Percentiles rank a stretch among this genome's conserved stretches.
phyloP scores from a whole-genome alignment of 2,329 filamentous ascomycete genomes.

The Pyrenophora seminiperda region DNA sequence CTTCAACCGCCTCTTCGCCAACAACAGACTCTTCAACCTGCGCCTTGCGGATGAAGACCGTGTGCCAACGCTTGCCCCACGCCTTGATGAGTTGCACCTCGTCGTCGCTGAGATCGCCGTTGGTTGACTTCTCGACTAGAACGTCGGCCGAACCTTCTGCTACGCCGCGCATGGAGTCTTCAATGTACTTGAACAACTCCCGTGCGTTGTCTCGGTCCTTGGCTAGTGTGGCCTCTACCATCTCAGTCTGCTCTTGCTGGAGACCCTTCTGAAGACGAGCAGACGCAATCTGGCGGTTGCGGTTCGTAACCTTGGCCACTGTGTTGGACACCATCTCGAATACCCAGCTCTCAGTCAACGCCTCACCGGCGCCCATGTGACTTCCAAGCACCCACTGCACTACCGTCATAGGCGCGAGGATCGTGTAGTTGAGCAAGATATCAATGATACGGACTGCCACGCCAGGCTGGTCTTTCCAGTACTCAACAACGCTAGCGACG shows the following conservation, averaged over 20 bases:
- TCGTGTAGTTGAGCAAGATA: constrained; percentile 96
- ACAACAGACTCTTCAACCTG: constrained; percentile 83
- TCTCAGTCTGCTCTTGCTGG: constrained; percentile 60
- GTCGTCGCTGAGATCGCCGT: constrained; percentile 45
- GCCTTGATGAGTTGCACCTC: constrained; percentile 67
- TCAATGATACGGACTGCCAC: constrained; percentile 91
- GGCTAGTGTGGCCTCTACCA: constrained; percentile 68
- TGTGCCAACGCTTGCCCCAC: constrained; percentile 86
- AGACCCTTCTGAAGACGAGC: constrained; percentile 64
- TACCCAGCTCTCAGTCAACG: constrained; percentile 74
- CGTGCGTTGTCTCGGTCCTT: constrained; percentile 76
- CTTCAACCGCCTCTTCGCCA: constrained; percentile 59
- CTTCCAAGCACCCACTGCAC: constrained; percentile 87
- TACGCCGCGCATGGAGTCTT: constrained; percentile 76
- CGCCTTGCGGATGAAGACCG: constrained; percentile 79
- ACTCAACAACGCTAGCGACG: constrained; percentile 84
- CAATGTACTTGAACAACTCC: constrained; percentile 78
- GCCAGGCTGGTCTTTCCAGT: constrained; percentile 92
- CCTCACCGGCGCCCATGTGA: constrained; percentile 65
- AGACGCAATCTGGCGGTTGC: constrained; percentile 78
- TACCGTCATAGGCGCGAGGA: constrained; percentile 82
- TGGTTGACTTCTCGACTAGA: constrained; percentile 72
- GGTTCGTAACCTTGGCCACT: constrained; percentile 85
- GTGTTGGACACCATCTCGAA: constrained; percentile 92
- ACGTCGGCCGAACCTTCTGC: constrained; percentile 75